Evolutionary conservation across 768 basidiomycete species (phyloP).

Genomic region (Termitomyces sp.): DNA sequence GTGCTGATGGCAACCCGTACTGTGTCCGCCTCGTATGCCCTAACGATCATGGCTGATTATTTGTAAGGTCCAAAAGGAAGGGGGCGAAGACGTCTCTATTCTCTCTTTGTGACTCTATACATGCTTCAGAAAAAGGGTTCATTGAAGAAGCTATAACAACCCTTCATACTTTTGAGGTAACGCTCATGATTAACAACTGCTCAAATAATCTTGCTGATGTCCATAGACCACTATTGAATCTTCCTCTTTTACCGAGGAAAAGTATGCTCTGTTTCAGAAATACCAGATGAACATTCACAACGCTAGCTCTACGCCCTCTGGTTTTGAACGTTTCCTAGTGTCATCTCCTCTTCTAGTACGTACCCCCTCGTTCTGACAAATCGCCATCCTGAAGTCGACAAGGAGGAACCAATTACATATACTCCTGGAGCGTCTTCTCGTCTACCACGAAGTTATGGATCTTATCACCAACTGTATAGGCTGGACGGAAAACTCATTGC

Average conservation of each 20-base stretch:
- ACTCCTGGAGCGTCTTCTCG: constrained; percentile 40
- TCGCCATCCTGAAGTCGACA: not conserved
- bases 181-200: not conserved
- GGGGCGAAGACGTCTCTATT: constrained; percentile 27
- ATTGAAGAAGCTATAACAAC: constrained; percentile 23
- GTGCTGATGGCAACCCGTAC: constrained; percentile 11
- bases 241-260: constrained; percentile 74
- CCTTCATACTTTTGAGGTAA: constrained; percentile 61
- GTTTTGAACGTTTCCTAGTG: constrained; percentile 77
- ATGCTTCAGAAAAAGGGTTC: constrained; percentile 47
- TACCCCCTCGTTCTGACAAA: constrained; percentile 1
- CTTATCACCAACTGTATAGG: constrained; percentile 87
- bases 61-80: constrained; percentile 6
- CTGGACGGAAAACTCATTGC: constrained; percentile 82
- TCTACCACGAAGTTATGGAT: constrained; percentile 81
- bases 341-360: constrained; percentile 70
- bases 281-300: constrained; percentile 82
- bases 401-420: constrained; percentile 66
- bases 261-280: constrained; percentile 68
- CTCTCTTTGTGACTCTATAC: constrained; percentile 46
- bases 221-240: constrained; percentile 70
- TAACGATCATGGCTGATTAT: not conserved
- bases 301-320: constrained; percentile 49
- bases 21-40: not conserved
- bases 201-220: not conserved